Conservation (phyloP, 2,329 filamentous ascomycete genomes). For the Apiospora aurea region DNA sequence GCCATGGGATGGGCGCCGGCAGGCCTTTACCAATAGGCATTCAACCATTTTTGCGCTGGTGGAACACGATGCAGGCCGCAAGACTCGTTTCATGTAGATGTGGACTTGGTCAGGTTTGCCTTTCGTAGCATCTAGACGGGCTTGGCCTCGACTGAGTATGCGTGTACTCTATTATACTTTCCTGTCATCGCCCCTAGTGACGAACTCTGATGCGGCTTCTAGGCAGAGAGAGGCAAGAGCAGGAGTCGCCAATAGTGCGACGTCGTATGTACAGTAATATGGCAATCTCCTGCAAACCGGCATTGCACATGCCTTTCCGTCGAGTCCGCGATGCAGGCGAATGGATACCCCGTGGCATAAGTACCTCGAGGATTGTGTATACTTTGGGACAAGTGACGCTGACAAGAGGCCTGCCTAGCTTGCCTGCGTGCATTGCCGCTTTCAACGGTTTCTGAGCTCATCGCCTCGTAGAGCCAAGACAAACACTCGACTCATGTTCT, state of each 20-base stretch:
- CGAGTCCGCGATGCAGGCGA: constrained; percentile 3
- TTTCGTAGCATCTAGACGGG: constrained; percentile 1
- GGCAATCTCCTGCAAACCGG: neutral
- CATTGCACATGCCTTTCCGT: constrained; percentile 5
- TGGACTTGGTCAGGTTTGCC: neutral
- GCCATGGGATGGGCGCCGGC: neutral
- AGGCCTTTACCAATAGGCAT: constrained; percentile 9
- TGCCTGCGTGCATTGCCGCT: neutral
- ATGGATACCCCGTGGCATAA: neutral
- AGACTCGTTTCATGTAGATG: neutral
- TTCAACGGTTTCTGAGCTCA: constrained; percentile 2
- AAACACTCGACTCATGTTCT: neutral
- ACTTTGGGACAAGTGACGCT: neutral
- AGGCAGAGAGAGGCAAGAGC: neutral
- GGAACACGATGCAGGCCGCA: neutral
- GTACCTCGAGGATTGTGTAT: constrained; percentile 5
- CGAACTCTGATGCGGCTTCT: constrained; percentile 9
- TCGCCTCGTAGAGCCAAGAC: constrained; percentile 8
- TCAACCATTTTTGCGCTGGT: neutral
- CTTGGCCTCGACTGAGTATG: neutral
- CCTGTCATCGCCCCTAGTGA: neutral
- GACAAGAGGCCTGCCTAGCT: neutral
- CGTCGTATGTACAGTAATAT: neutral
- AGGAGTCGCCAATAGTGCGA: neutral
- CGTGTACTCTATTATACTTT: constrained; percentile 1